Percentiles rank a stretch among this genome's conserved stretches.
These are phyloP conservation scores for Pseudodiploospora longispora DNA, from an alignment of 2,329 filamentous ascomycete species.

Conservation along the genomic window DNA sequence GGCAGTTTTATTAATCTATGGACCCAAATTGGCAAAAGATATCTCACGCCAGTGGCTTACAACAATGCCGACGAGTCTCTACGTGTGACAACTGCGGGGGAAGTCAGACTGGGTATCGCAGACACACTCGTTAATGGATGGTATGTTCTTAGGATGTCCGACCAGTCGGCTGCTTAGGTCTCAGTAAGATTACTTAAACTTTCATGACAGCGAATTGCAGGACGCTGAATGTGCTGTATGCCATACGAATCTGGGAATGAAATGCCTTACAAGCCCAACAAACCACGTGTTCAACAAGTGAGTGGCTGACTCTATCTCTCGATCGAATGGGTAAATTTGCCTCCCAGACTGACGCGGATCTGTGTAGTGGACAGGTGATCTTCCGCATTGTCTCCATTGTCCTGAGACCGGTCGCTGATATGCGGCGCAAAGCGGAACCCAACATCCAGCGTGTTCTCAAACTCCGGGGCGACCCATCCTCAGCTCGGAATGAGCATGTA, in stretches of 20 bases:
- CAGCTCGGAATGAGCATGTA: slow-evolving; percentile 4
- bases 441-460: slow-evolving; percentile 25
- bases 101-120: slow-evolving; percentile 20
- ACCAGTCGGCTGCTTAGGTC: not conserved
- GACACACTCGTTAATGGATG: slow-evolving; percentile 28
- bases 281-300: slow-evolving; percentile 32
- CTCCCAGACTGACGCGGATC: slow-evolving; percentile 1
- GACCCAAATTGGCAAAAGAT: slow-evolving; percentile 31
- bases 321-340: not conserved
- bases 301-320: slow-evolving; percentile 6
- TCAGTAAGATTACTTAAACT: not conserved
- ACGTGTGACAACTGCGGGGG: slow-evolving; percentile 13
- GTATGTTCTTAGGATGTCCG: slow-evolving; percentile 14
- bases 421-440: slow-evolving; percentile 19
- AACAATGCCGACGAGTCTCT: slow-evolving; percentile 8
- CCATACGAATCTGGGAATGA: slow-evolving; percentile 23
- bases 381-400: slow-evolving; percentile 22
- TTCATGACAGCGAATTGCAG: slow-evolving; percentile 24
- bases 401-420: slow-evolving; percentile 14
- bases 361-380: slow-evolving; percentile 27
- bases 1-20: slow-evolving; percentile 28
- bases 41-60: slow-evolving; percentile 28
- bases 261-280: slow-evolving; percentile 23
- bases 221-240: slow-evolving; percentile 28
- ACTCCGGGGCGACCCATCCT: slow-evolving; percentile 15